Evolutionary conservation across 176 grass and related monocot genomes (phyloP), one percentile per base, ranked within the genome.

Genomic region (Bothriochloa decipiens): DNA sequence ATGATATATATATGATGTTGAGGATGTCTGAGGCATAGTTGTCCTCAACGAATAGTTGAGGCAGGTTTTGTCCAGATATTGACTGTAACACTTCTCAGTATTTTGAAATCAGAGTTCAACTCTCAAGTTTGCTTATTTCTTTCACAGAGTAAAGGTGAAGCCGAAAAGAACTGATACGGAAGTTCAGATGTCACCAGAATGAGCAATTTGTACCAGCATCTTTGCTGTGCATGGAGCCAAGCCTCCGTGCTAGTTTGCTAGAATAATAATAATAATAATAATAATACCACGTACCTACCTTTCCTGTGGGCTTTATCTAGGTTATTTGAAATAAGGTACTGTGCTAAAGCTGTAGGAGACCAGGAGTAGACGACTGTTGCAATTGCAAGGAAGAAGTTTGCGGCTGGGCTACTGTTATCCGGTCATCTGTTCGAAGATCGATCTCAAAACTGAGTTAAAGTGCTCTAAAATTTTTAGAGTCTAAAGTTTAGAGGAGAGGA

Each of bases 81-180:
- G 40, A 62, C 11, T 47, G 62, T 65, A 70, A 0, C 39, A 62
- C 11, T 47, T 2, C 43, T 64, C 37, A 62, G 13, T 76, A 67
- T 74, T 74, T 25, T 88, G 36, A 83, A 74, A 78, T 40, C 39
- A 16, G 6, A 82, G 26, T 25, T 28, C 25, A 27, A 1, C 9
- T 84, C 26, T 80, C 18, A 2, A 49, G 3, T 46, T 36, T 68
- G 39, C 58, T 82, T 27, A 11, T 49, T 3, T 55, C 70, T 75
- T 40, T 53, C 6, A 35, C 74, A 85, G 62, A 68, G 64, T 26
- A 65, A 65, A 41, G 71, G 52, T 69, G 77, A 81, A 64, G 52
- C 64, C 57, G 9, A 42, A 41, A 28, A 22, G 80, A 72, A 42
- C 17, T 49, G 39, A 68, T 36, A 37, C 1, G 15, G 20, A 84